Evolutionary conservation across 1,284 basidiomycete genomes (phyloP), one percentile per base, ranked within the genome.

Genomic region (Trametes versicolor): DNA sequence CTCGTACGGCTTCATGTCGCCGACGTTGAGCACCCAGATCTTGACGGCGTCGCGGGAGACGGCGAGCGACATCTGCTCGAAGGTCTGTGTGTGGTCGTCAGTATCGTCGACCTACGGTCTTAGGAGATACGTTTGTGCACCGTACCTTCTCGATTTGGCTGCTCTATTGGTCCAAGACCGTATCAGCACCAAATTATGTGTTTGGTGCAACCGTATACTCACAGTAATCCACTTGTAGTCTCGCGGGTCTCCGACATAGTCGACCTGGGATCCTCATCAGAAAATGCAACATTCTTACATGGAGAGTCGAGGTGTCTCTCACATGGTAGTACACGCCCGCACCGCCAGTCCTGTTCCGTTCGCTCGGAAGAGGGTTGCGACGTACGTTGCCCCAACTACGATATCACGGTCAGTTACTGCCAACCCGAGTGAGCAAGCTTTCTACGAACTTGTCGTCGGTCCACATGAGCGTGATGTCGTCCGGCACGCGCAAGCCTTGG

Each of bases 1-100:
- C 70, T 93, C 91, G 71, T 88, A 89, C 0, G 89, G 88, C 73
- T 93, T 93, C 49, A 93, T 76, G 71, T 93, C 91, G 32, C 90
- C 90, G 47, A 89, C 87, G 71, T 88, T 89, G 50, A 89, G 73
- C 48, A 89, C 81, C 87, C 87, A 89, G 47, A 89, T 76, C 25
- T 80, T 81, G 15, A 78, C 83, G 1, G 87, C 87, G 27, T 86
- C 77, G 34, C 85, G 82, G 27, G 85, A 84, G 13, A 88, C 80
- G 2, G 87, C 86, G 37, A 87, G 77, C 3, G 86, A 87, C 79
- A 90, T 81, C 77, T 89, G 87, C 65, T 90, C 86, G 69, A 82
- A 85, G 4, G 85, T 81, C 84, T 88, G 49, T 13, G 9, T 2
- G 37, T 2, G 19, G 9, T 39, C 10, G 15, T 17, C 17, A 8